Evolutionary conservation across 2,329 filamentous ascomycete species (phyloP), one percentile per base, ranked within the genome.

Genomic region (Phialemonium atrogriseum): DNA sequence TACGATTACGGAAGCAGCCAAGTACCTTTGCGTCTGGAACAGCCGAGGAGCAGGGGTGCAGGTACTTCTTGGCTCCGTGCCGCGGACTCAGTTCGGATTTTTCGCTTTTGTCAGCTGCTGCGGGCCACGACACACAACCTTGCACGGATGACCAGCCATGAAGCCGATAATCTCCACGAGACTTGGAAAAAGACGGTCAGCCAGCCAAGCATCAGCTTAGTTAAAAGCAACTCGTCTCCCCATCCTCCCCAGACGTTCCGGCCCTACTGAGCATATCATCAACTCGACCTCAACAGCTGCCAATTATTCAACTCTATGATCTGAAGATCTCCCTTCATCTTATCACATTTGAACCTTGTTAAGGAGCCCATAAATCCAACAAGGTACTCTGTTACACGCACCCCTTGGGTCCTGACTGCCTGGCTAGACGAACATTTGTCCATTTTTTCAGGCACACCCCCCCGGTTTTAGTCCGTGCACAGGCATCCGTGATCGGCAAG

Each of bases 401-500:
- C 28, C 12, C 28, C 7, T 21, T 20, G 19, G 19, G 11, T 21
- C 19, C 21, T 21, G 24, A 23, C 21, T 9, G 8, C 21, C 28
- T 14, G 8, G 10, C 7, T 24, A 5, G 17, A 19, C 28, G 28
- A 11, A 21, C 28, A 12, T 30, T 30, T 30, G 21, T n/a, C n/a
- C n/a, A n/a, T n/a, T n/a, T n/a, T n/a, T n/a, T n/a, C n/a, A n/a
- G n/a, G n/a, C n/a, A n/a, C n/a, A n/a, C n/a, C n/a, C n/a, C n/a
- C n/a, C n/a, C n/a, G n/a, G n/a, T n/a, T n/a, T n/a, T n/a, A n/a
- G n/a, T n/a, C n/a, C n/a, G n/a, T n/a, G n/a, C n/a, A n/a, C n/a
- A n/a, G n/a, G n/a, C n/a, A n/a, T 47, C 46, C 50, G 49, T 46
- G 45, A 37, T 46, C 51, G 50, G 43, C 51, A 27, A n/a, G n/a